These are phyloP conservation scores for Brassica hybrid DNA, from an alignment of 441 rosid species.

Conservation along the genomic window DNA sequence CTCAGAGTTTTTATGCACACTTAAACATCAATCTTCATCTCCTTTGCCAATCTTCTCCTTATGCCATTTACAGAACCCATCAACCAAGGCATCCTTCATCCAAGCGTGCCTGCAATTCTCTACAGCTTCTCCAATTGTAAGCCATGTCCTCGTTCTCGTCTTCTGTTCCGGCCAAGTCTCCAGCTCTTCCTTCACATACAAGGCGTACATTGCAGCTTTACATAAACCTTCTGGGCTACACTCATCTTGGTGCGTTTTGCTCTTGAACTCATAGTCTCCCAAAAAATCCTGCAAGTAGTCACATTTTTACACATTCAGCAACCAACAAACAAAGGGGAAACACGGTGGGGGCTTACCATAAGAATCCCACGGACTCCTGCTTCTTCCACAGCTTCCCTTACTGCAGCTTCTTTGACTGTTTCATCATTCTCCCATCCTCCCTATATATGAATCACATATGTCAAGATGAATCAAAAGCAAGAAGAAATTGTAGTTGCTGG, in stretches of 20 bases:
- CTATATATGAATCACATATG: constrained; percentile 26
- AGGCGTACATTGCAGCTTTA: constrained; percentile 85
- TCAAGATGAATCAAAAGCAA: too few species aligned
- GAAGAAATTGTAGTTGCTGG: neutral
- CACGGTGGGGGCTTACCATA: too few species aligned
- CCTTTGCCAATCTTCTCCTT: constrained; percentile 50
- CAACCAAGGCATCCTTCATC: constrained; percentile 85
- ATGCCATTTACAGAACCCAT: constrained; percentile 69
- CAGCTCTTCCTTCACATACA: constrained; percentile 79
- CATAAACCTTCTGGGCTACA: constrained; percentile 90
- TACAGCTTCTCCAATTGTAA: constrained; percentile 65
- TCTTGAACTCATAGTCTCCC: constrained; percentile 78
- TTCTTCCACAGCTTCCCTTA: constrained; percentile 94
- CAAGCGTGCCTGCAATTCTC: constrained; percentile 83
- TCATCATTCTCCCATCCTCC: constrained; percentile 99
- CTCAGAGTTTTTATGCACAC: constrained; percentile 38
- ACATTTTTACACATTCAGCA: neutral
- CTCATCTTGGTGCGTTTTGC: constrained; percentile 90
- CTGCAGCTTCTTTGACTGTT: constrained; percentile 89
- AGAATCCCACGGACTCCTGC: constrained; percentile 92
- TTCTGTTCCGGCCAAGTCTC: constrained; percentile 84
- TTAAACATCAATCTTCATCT: constrained; percentile 35
- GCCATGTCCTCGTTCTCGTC: constrained; percentile 75
- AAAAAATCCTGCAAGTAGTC: constrained; percentile 61
- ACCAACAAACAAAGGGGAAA: too few species aligned